These are phyloP conservation scores for Cladosporium sp. DNA, from an alignment of 2,329 filamentous ascomycete genomes.

Conservation along the genomic window DNA sequence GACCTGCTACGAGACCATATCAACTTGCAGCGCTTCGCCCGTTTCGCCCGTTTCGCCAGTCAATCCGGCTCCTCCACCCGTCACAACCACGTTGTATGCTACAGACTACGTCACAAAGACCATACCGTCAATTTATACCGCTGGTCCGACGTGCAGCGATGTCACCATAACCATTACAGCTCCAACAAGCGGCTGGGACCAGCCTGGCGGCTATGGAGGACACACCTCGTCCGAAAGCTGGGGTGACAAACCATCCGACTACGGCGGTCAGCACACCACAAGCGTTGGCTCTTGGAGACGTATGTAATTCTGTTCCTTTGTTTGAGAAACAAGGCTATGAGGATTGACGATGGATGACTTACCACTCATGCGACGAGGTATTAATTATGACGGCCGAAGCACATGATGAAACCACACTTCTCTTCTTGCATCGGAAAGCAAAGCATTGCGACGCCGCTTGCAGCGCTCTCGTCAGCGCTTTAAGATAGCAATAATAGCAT, in stretches of 20 bases:
- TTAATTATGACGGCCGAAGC: too few relatives aligned
- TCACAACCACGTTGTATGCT: background rate
- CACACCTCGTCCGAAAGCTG: background rate
- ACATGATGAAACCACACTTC: too few relatives aligned
- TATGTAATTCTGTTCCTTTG: background rate
- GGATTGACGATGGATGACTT: too few relatives aligned
- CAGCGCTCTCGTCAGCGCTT: too few relatives aligned
- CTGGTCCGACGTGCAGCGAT: background rate
- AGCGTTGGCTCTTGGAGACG: background rate
- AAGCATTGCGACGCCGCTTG: too few relatives aligned
- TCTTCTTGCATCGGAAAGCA: too few relatives aligned
- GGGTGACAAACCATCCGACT: background rate
- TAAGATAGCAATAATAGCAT: too few relatives aligned
- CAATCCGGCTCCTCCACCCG: background rate
- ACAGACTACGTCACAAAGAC: background rate
- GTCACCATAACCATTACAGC: background rate
- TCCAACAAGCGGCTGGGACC: background rate
- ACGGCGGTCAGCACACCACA: background rate
- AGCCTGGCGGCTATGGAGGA: background rate
- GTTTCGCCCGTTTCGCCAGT: background rate
- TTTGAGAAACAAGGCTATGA: too few relatives aligned
- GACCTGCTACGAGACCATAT: conserved; percentile 6
- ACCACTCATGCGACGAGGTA: too few relatives aligned
- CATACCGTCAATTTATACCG: background rate
- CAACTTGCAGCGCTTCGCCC: background rate